Conservation (phyloP, 345 rosid species). For the Firmiana major region DNA sequence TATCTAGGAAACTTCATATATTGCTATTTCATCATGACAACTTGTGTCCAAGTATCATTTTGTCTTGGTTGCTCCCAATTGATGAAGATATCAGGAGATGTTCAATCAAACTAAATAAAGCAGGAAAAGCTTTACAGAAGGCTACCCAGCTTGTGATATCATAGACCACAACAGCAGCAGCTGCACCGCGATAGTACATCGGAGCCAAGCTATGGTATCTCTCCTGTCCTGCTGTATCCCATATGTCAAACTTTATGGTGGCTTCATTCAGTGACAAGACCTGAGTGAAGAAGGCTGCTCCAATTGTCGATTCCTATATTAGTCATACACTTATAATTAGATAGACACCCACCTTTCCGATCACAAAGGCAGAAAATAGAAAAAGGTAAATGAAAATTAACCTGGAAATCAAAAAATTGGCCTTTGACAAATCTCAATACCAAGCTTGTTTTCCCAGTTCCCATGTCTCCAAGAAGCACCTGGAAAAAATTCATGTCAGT, state of each 20-base stretch:
- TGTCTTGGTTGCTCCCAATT: neutral
- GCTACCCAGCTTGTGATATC: conserved; percentile 72
- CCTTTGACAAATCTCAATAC: conserved; percentile 75
- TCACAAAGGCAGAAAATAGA: neutral
- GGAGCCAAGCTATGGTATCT: conserved; percentile 86
- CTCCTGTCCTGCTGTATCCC: conserved; percentile 90
- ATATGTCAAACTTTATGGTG: conserved; percentile 70
- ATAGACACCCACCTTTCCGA: neutral
- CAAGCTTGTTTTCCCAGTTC: conserved; percentile 77
- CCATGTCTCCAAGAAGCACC: conserved; percentile 88
- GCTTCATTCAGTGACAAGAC: conserved; percentile 63
- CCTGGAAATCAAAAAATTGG: conserved; percentile 74
- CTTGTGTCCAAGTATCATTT: neutral
- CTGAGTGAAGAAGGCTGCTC: conserved; percentile 84
- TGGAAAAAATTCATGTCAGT: conserved; percentile 23
- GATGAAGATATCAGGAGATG: neutral
- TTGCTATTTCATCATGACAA: neutral
- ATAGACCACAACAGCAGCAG: conserved; percentile 77
- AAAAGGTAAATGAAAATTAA: neutral
- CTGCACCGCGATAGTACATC: conserved; percentile 82
- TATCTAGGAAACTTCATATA: neutral
- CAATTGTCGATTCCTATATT: conserved; percentile 68
- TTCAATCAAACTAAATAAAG: neutral
- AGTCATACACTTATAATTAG: conserved; percentile 10
- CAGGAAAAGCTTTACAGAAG: neutral